Base-by-base conservation (phyloP, 768 basidiomycete genomes). In the Suillus decipiens region DNA sequence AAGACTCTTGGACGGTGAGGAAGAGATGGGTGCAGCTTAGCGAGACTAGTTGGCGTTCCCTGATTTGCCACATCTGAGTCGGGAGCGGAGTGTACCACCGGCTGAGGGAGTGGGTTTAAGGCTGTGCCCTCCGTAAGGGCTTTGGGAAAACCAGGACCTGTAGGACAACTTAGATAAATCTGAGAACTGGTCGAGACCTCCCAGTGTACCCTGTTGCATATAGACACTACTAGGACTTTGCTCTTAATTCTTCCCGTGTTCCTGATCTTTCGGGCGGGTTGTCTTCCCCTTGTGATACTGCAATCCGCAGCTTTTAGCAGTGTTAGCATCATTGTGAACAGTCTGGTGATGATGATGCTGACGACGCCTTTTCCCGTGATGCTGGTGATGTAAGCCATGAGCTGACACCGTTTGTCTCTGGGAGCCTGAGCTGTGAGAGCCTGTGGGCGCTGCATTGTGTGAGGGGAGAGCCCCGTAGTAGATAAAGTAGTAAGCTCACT, bases 11-110 rank as follows among this genome's bases (percentile, higher is more conserved):
- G 31, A 12, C 51, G 31, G 4, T 31, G 4, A 2, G 51, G 51
- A 33, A 53, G 51, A 33, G 51, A 33, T n/a, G 51, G 51, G 19
- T 53, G 51, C 51, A 33, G 31, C 31, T 53, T 53, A n/a, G 51
- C 5, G 10, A n/a, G 51, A 19, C 17, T 31, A 2, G 19, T 8
- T 51, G 8, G 50, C 2, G 31, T 11, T 51, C 24, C 9, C 31
- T 51, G 28, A 50, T 28, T 50, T 17, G 28, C 31, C 31, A 15
- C 31, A 19, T 51, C 17, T 31, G 17, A 51, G 15, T 9, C 17
- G 17, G 31, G 50, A 31, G 17, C 17, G 28, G 50, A 51, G 17
- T 17, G 9, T 33, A 19, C 9, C 31, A 31, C 28, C 2, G 17
- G 31, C 50, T 51, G 50, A 51, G 31, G 9, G 17, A 19, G 17